phyloP scores from a whole-genome alignment of 2,329 filamentous ascomycete genomes.

The Falciphora oryzae region DNA sequence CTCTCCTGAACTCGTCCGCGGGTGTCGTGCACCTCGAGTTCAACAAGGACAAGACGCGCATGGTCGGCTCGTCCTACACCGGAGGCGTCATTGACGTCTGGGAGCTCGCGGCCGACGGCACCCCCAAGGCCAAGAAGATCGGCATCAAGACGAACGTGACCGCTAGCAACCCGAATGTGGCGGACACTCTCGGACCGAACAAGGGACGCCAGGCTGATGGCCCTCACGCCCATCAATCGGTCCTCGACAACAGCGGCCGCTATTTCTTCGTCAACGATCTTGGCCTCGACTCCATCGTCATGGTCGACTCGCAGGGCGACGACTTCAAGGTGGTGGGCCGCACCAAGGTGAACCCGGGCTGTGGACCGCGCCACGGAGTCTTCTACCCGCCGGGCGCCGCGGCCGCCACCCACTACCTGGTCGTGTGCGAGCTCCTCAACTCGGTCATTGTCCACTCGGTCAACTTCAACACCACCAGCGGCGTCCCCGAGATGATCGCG shows the following conservation, averaged over 20 bases:
- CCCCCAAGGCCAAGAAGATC: constrained; percentile 32
- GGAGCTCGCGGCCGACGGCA: constrained; percentile 31
- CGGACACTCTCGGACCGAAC: constrained; percentile 24
- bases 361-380: constrained; percentile 45
- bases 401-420: constrained; percentile 37
- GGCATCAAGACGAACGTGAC: constrained; percentile 22
- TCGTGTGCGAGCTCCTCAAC: constrained; percentile 42
- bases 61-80: constrained; percentile 39
- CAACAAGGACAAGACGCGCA: constrained; percentile 35
- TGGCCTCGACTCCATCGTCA: constrained; percentile 38
- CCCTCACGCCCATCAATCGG: constrained; percentile 40
- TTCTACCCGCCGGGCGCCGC: constrained; percentile 34
- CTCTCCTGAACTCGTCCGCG: constrained; percentile 27
- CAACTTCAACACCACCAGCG: constrained; percentile 27
- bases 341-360: constrained; percentile 29
- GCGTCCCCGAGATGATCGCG: constrained; percentile 29
- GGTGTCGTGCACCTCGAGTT: constrained; percentile 45
- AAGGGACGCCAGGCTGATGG: constrained; percentile 24
- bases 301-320: constrained; percentile 38
- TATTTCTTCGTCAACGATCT: constrained; percentile 45
- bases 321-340: constrained; percentile 31
- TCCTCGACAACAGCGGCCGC: constrained; percentile 42
- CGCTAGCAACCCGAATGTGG: constrained; percentile 15
- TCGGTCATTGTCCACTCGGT: constrained; percentile 37
- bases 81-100: constrained; percentile 39